phyloP scores from a whole-genome alignment of 805 yeast genomes.

The Nadsonia fulvescens region DNA sequence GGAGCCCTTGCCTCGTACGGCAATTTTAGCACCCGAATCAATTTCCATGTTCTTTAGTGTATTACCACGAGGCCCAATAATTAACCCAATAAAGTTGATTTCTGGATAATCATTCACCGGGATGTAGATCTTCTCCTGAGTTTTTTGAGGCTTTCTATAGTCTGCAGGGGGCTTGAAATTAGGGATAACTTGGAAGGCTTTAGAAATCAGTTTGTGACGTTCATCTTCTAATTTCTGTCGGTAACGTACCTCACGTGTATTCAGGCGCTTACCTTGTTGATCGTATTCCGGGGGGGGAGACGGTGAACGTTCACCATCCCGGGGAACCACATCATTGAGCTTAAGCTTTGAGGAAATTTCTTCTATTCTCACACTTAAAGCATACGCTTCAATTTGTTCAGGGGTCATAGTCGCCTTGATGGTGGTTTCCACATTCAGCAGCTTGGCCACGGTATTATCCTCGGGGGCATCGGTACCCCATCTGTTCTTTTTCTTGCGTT shows the following conservation, averaged over 20 bases:
- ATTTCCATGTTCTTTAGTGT: constrained; percentile 67
- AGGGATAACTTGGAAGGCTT: constrained; percentile 55
- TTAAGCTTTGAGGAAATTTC: constrained; percentile 52
- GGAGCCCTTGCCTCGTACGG: constrained; percentile 89
- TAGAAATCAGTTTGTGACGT: constrained; percentile 59
- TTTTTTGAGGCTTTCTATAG: constrained; percentile 51
- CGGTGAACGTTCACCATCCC: constrained; percentile 39
- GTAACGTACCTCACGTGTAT: constrained; percentile 61
- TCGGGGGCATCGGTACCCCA: constrained; percentile 16
- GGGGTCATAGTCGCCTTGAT: constrained; percentile 35
- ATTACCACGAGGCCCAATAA: constrained; percentile 91
- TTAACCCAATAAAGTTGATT: constrained; percentile 77
- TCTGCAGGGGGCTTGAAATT: constrained; percentile 65
- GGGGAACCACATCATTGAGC: constrained; percentile 30
- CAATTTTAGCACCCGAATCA: constrained; percentile 75
- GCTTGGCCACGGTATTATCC: constrained; percentile 15
- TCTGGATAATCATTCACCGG: constrained; percentile 81
- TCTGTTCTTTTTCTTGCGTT: constrained; percentile 12
- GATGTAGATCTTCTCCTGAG: constrained; percentile 64
- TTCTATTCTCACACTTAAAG: constrained; percentile 49
- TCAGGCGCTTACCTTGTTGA: constrained; percentile 59
- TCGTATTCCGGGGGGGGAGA: constrained; percentile 93
- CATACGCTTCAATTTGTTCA: constrained; percentile 67
- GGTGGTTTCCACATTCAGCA: constrained; percentile 21
- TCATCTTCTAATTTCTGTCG: constrained; percentile 53